Conservation (phyloP, 2,329 filamentous ascomycete species). For the Didymella sp. region DNA sequence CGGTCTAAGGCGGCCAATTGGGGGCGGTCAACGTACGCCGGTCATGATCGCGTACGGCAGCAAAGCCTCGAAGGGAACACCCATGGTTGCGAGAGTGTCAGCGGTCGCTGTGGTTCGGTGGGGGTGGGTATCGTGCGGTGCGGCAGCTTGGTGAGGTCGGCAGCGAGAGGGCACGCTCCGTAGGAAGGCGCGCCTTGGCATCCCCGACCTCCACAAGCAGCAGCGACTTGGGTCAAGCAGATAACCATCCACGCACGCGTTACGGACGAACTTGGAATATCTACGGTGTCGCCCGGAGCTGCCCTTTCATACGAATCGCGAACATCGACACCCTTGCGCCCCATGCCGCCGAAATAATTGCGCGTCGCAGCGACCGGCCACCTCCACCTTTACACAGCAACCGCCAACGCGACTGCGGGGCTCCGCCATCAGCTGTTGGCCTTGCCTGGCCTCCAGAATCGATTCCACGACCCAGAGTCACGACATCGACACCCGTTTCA, state of each 20-base stretch:
- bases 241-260: conserved; percentile 39
- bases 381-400: conserved; percentile 34
- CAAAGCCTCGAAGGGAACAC: conserved; percentile 71
- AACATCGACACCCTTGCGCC: conserved; percentile 31
- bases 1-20: conserved; percentile 16
- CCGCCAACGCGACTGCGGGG: conserved; percentile 36
- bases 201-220: conserved; percentile 33
- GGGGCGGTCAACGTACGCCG: conserved; percentile 56
- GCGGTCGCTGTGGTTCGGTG: conserved; percentile 31
- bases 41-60: conserved; percentile 70
- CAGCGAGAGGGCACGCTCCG: conserved; percentile 14
- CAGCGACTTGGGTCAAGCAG: conserved; percentile 37
- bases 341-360: conserved; percentile 33
- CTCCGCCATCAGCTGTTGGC: conserved; percentile 11
- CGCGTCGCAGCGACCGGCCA: conserved; percentile 27
- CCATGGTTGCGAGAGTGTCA: conserved; percentile 58
- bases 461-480: background rate
- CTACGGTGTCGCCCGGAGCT: conserved; percentile 43
- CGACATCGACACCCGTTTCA: background rate
- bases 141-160: conserved; percentile 19
- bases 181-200: conserved; percentile 20
- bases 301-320: conserved; percentile 44
- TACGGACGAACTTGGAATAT: conserved; percentile 34
- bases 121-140: conserved; percentile 22
- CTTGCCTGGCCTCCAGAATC: background rate